Percentiles rank a stretch among this genome's conserved stretches.
These are phyloP conservation scores for Moesziomyces globuligerus DNA, from an alignment of 1,284 basidiomycete genomes.

Conservation along the genomic window DNA sequence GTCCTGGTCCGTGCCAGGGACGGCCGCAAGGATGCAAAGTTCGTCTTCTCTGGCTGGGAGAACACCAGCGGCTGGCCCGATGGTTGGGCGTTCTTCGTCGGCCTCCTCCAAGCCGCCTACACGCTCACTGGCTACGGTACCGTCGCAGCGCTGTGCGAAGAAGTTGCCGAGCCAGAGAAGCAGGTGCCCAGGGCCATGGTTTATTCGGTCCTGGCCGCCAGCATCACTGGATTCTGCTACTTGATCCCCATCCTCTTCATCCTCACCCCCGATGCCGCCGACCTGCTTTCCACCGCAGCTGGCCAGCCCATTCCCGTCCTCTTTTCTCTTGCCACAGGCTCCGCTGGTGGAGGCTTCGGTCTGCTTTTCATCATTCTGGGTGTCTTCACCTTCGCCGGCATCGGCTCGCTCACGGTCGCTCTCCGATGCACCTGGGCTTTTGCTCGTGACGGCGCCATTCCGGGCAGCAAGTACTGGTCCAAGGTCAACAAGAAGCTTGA, in stretches of 20 bases:
- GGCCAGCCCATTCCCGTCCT: conserved; percentile 70
- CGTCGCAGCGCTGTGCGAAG: conserved; percentile 67
- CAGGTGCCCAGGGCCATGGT: conserved; percentile 58
- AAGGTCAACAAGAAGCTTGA: conserved; percentile 68
- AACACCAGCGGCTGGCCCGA: conserved; percentile 63
- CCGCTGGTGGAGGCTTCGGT: conserved; percentile 69
- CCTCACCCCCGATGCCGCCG: conserved; percentile 67
- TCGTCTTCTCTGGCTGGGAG: conserved; percentile 68
- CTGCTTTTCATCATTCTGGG: conserved; percentile 70
- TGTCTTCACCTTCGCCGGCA: conserved; percentile 69
- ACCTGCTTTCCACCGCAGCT: conserved; percentile 67
- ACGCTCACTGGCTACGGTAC: conserved; percentile 68
- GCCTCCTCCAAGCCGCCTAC: conserved; percentile 66
- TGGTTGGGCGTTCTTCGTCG: conserved; percentile 68
- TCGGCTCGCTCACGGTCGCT: conserved; percentile 70
- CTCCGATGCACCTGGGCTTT: conserved; percentile 70
- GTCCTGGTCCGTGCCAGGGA: conserved; percentile 68
- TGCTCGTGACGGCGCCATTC: conserved; percentile 70
- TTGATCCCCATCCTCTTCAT: conserved; percentile 70
- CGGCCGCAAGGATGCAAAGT: conserved; percentile 67
- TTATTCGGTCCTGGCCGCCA: conserved; percentile 69
- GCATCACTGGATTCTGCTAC: conserved; percentile 69
- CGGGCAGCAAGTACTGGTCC: conserved; percentile 67
- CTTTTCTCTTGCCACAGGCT: conserved; percentile 69
- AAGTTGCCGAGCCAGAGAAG: conserved; percentile 66